Evolutionary conservation across 345 rosid species (phyloP).

Genomic region (Eucalyptus grandis): DNA sequence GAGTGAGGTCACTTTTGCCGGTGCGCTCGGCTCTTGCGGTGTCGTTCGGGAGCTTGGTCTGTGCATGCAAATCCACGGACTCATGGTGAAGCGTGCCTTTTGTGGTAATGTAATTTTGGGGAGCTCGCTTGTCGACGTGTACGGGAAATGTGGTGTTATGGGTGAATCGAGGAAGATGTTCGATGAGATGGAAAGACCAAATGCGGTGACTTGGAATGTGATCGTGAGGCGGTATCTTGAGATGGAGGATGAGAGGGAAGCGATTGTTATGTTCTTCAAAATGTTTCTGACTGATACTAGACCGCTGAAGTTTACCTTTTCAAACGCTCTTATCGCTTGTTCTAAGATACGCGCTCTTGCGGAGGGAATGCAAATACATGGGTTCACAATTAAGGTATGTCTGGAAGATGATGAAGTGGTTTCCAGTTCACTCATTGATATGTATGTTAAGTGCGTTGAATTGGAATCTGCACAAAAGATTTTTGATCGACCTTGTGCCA

Average conservation of each 20-base stretch:
- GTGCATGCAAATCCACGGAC: constrained; percentile 53
- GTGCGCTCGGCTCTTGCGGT: constrained; percentile 46
- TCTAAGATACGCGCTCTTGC: constrained; percentile 28
- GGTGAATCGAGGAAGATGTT: constrained; percentile 57
- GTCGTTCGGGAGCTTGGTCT: constrained; percentile 22
- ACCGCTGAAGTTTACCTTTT: constrained; percentile 59
- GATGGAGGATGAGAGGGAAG: constrained; percentile 45
- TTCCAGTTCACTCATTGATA: constrained; percentile 47
- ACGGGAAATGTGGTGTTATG: constrained; percentile 66
- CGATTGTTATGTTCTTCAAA: constrained; percentile 46
- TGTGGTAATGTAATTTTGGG: constrained; percentile 50
- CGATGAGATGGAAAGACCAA: constrained; percentile 54
- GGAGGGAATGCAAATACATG: constrained; percentile 74
- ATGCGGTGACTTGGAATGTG: constrained; percentile 80
- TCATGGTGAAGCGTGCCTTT: constrained; percentile 40
- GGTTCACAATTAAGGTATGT: constrained; percentile 26
- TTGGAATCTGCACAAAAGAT: constrained; percentile 48
- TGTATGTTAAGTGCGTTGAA: constrained; percentile 59
- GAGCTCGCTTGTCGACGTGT: constrained; percentile 73
- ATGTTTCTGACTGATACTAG: constrained; percentile 28
- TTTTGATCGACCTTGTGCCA: constrained; percentile 38
- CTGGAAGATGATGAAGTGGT: constrained; percentile 40
- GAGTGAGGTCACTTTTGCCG: constrained; percentile 49
- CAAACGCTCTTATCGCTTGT: constrained; percentile 71
- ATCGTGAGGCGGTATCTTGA: constrained; percentile 76